These are phyloP conservation scores for Aspergillus sergii DNA, from an alignment of 2,329 filamentous ascomycete species.

Conservation along the genomic window DNA sequence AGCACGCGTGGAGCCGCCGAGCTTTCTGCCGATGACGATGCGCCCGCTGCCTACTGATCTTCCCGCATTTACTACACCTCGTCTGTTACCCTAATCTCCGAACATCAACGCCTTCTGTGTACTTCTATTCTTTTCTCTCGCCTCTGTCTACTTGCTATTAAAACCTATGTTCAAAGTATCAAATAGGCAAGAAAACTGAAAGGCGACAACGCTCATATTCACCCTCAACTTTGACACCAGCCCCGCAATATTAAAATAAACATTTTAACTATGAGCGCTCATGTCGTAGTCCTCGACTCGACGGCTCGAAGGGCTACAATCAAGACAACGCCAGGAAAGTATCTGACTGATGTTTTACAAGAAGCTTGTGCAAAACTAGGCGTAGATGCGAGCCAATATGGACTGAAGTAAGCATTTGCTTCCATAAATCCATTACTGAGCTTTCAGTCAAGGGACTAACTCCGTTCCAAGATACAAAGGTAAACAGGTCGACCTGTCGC, in stretches of 20 bases:
- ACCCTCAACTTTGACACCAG: neutral
- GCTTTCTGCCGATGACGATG: slow-evolving; percentile 30
- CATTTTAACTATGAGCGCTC: slow-evolving; percentile 69
- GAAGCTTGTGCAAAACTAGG: slow-evolving; percentile 86
- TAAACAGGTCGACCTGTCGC: slow-evolving; percentile 81
- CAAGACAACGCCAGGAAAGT: slow-evolving; percentile 80
- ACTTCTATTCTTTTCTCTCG: slow-evolving; percentile 12
- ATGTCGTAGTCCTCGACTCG: slow-evolving; percentile 84
- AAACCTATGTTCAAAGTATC: neutral
- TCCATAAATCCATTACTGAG: neutral
- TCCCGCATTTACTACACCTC: slow-evolving; percentile 13
- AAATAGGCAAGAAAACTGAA: neutral
- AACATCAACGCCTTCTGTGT: slow-evolving; percentile 8
- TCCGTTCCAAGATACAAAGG: slow-evolving; percentile 68
- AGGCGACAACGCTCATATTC: neutral
- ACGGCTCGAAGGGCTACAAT: slow-evolving; percentile 76
- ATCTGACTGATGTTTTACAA: slow-evolving; percentile 80
- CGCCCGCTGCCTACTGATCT: slow-evolving; percentile 28
- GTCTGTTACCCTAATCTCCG: neutral
- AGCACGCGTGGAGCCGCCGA: slow-evolving; percentile 26
- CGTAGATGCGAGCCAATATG: slow-evolving; percentile 71
- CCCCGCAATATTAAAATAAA: slow-evolving; percentile 23
- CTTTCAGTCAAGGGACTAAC: neutral
- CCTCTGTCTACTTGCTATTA: neutral
- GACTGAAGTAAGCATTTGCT: slow-evolving; percentile 68